Evolutionary conservation across 148 eudicot species (phyloP), one percentile per base, ranked within the genome.

Genomic region (Heliosperma pusillum): DNA sequence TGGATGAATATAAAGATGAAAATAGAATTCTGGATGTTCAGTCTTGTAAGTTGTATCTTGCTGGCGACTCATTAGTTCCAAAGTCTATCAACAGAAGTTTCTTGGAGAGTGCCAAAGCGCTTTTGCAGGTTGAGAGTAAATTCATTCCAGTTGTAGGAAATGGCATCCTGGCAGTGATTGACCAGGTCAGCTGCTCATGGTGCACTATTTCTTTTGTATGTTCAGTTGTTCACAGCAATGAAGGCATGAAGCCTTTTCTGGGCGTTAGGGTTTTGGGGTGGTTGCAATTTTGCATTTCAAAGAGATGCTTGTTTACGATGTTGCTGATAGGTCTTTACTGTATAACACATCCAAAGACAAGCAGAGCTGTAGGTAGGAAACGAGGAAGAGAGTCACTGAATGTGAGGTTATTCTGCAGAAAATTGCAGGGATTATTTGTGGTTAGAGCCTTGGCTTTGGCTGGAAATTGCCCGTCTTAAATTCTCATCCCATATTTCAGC

Each of bases 121-220:
- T 95, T 78, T 80, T 71, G 69, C 99, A 95, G 83, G 90, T 95
- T 70, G 99, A 92, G 80, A 89, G 83, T 86, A 95, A 95, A 80
- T 95, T 87, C 85, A 95, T 95, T 86, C 91, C 99, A 29, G 87
- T 92, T 76, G 94, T 95, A 82, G 92, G 86, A 74, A 82, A 84
- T 63, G 89, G 86, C 52, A 88, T 82, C 64, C 88, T 95, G 74
- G 91, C 97, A 61, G 73, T 95, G 29, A 89, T 95, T 69, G 99
- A 95, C 83, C 99, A 95, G 97, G 99, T 94, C 72, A 71, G 76
- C 27, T 72, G 21, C 55, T 44, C 20, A 50, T 72, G 63, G 24
- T 70, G 60, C 69, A 66, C 47, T 78, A 55, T 63, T 63, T 68
- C 74, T 81, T 74, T 69, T 62, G 25, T 42, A 42, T 71, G 17